Base-by-base conservation (phyloP, 2,329 filamentous ascomycete genomes). In the Colletotrichum sp. region DNA sequence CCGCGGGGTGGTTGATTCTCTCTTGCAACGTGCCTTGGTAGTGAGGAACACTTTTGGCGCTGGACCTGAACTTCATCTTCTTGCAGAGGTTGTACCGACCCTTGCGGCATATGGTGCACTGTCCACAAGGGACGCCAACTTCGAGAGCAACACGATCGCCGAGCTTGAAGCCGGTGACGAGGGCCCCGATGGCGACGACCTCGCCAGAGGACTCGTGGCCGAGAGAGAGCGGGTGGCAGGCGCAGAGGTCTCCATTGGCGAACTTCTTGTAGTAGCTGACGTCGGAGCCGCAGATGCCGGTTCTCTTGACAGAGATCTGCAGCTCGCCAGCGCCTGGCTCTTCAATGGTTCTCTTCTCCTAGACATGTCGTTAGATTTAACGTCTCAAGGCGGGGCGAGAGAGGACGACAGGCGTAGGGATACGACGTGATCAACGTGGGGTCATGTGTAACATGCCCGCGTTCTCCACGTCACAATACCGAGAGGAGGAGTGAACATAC, bases 191-290 rank as follows among this genome's bases (percentile, higher is more conserved):
- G 66, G 87, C 88, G 38, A 90, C 88, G 61, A 92, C 88, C n/a
- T 88, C 87, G 6, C 90, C 91, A 0, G 90, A 91, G 70, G 90
- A 91, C 82, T 92, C 90, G 79, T 92, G 90, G n/a, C 91, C 91
- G 5, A 94, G 88, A 7, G 91, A 93, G 36, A 94, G 85, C 32
- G 93, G 93, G 76, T 90, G 88, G 78, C 91, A 92, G 62, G 91
- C 92, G 79, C 92, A 92, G 66, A 94, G 88, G 82, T 93, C 92
- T 61, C 93, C 93, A 80, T 94, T 94, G 83, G 92, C 91, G 80
- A 93, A 94, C 80, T 93, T 93, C 82, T 91, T 93, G 86, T 93
- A 94, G 83, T 94, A 94, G 69, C 91, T 91, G 70, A 94, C 90
- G 83, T 94, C 93, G 9, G 92, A 94, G 71, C 93, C 93, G 82